phyloP scores from a whole-genome alignment of 2,329 filamentous ascomycete species.

The Phyllosticta paracitricarpa region DNA sequence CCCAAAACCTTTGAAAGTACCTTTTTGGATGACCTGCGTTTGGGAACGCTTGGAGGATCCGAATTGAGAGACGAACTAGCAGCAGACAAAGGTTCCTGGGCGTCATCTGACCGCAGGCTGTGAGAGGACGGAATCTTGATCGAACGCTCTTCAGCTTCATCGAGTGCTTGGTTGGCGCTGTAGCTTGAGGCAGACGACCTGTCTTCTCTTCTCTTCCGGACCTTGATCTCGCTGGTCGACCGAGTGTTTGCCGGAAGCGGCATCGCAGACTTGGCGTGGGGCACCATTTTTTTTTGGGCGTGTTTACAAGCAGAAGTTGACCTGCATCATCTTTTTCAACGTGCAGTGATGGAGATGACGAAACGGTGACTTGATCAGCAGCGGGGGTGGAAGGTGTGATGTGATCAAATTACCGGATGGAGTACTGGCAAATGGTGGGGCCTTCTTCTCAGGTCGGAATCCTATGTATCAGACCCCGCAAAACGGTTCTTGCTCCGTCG shows the following conservation, averaged over 20 bases:
- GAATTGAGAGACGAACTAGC: background rate
- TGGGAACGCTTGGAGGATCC: constrained; percentile 1
- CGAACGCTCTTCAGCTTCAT: background rate
- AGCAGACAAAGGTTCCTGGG: background rate
- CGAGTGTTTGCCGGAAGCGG: constrained; percentile 5
- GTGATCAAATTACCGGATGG: background rate
- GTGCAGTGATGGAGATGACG: background rate
- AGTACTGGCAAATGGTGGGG: background rate
- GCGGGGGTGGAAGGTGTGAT: background rate
- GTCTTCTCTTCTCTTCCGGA: constrained; percentile 9
- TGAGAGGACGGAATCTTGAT: background rate
- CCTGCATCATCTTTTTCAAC: background rate
- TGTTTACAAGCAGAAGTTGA: background rate
- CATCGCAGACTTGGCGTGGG: constrained; percentile 1
- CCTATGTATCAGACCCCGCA: background rate
- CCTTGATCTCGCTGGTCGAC: constrained; percentile 8
- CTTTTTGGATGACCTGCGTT: constrained; percentile 11
- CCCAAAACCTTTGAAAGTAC: constrained; percentile 13
- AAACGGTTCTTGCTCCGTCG: background rate
- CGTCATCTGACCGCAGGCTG: background rate
- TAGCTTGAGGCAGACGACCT: constrained; percentile 3
- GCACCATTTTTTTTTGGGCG: constrained; percentile 5
- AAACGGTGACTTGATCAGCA: background rate
- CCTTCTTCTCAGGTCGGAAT: background rate
- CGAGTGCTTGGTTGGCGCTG: background rate